Conservation (phyloP, 2,329 filamentous ascomycete genomes). For the Davidsoniella virescens region DNA sequence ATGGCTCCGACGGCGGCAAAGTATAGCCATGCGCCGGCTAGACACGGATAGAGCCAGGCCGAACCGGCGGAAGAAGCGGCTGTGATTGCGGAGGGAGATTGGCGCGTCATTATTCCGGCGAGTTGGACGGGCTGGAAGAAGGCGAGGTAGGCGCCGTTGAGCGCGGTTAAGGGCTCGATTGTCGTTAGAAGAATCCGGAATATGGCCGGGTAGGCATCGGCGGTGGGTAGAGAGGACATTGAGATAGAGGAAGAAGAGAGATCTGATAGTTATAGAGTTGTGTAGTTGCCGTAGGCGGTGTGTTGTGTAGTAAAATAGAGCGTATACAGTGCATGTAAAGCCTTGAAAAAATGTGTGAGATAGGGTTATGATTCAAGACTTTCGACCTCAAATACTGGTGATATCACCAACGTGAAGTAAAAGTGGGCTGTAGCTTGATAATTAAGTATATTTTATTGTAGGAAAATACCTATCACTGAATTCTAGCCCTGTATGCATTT, state of each 20-base stretch:
- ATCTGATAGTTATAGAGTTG: too few relatives aligned
- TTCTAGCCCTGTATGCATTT: too few relatives aligned
- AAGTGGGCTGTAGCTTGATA: too few relatives aligned
- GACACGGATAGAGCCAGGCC: constrained; percentile 8
- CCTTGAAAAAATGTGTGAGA: too few relatives aligned
- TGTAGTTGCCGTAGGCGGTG: background rate
- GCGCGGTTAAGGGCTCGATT: constrained; percentile 8
- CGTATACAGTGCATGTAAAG: too few relatives aligned
- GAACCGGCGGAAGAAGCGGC: background rate
- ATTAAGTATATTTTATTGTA: too few relatives aligned
- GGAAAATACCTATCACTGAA: too few relatives aligned
- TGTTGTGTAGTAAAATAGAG: background rate
- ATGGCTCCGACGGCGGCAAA: constrained; percentile 8
- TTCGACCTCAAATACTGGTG: too few relatives aligned
- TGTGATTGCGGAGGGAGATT: background rate
- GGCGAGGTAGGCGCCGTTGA: constrained; percentile 8
- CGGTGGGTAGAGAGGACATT: background rate
- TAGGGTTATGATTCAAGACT: too few relatives aligned
- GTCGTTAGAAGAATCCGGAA: constrained; percentile 5
- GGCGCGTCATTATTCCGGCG: constrained; percentile 7
- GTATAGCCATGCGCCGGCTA: constrained; percentile 11
- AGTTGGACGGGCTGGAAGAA: constrained; percentile 2
- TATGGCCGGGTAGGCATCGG: background rate
- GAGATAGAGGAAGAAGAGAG: too few relatives aligned
- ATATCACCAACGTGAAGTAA: too few relatives aligned